phyloP scores from a whole-genome alignment of 495 filamentous ascomycete species.

The Penicillium verhagenii region DNA sequence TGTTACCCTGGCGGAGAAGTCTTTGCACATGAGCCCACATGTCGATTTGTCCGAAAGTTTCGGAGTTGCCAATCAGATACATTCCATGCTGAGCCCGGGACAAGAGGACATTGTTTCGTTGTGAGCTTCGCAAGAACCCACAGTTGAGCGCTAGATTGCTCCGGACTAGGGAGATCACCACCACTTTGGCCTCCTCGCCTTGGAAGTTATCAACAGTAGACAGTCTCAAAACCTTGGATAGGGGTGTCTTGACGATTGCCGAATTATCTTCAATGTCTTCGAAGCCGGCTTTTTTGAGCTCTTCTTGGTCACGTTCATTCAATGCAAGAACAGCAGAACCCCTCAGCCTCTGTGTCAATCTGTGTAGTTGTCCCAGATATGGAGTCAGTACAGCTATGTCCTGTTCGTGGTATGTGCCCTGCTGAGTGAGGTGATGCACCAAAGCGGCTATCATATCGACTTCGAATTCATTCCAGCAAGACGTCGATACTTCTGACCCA shows the following conservation, averaged over 20 bases:
- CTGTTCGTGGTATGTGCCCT: constrained; percentile 56
- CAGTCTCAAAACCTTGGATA: constrained; percentile 27
- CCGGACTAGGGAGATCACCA: not conserved
- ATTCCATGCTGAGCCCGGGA: not conserved
- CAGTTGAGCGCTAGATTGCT: not conserved
- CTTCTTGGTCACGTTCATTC: constrained; percentile 47
- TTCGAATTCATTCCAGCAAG: constrained; percentile 65
- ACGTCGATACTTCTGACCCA: constrained; percentile 37
- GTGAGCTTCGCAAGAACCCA: not conserved
- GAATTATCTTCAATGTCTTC: constrained; percentile 15
- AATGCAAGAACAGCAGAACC: constrained; percentile 30
- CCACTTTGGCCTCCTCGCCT: not conserved
- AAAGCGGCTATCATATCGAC: constrained; percentile 61
- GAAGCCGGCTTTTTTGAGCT: not conserved
- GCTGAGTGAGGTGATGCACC: constrained; percentile 62
- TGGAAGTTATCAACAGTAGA: constrained; percentile 74
- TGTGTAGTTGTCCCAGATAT: constrained; percentile 64
- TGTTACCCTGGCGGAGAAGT: constrained; percentile 46
- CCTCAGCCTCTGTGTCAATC: constrained; percentile 30
- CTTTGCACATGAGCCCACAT: constrained; percentile 45
- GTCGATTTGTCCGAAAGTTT: constrained; percentile 27
- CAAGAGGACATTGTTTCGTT: not conserved
- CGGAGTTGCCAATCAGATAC: constrained; percentile 54
- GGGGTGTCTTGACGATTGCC: constrained; percentile 5
- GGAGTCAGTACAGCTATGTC: constrained; percentile 77